Conservation (phyloP, 139 green algal species). For the Asterochloris erici region DNA sequence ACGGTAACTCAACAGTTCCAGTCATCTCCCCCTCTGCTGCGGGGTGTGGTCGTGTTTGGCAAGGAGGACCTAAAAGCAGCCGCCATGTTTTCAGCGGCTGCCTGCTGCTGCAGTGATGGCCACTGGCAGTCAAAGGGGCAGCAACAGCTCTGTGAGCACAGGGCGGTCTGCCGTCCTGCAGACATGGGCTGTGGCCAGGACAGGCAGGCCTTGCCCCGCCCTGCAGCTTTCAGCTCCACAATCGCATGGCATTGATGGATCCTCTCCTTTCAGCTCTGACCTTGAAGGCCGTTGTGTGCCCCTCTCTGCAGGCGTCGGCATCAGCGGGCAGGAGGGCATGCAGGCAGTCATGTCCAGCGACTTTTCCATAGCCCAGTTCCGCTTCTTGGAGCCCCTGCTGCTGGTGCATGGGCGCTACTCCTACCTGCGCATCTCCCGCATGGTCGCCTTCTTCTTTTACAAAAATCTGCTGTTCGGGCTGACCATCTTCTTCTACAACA, state of each 20-base stretch:
- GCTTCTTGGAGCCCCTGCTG: slow-evolving; percentile 82
- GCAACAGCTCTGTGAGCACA: too few relatives aligned
- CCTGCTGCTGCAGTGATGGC: too few relatives aligned
- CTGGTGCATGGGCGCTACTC: slow-evolving; percentile 82
- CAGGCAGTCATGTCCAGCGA: slow-evolving; percentile 86
- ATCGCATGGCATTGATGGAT: not conserved
- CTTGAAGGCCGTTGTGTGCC: too few relatives aligned
- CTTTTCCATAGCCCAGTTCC: slow-evolving; percentile 82
- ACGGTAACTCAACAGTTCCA: too few relatives aligned
- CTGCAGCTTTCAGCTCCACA: not conserved
- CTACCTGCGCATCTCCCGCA: slow-evolving; percentile 67
- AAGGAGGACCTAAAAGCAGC: too few relatives aligned
- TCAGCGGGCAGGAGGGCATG: slow-evolving; percentile 85
- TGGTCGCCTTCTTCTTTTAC: slow-evolving; percentile 73
- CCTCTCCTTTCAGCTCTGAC: too few relatives aligned
- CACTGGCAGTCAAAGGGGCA: too few relatives aligned
- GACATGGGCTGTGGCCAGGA: too few relatives aligned
- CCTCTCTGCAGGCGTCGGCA: slow-evolving; percentile 67
- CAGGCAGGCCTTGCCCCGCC: not conserved
- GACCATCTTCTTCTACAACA: slow-evolving; percentile 76
- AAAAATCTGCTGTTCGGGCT: slow-evolving; percentile 89
- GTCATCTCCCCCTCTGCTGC: too few relatives aligned
- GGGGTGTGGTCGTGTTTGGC: too few relatives aligned
- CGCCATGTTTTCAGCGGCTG: too few relatives aligned
- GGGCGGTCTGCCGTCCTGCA: too few relatives aligned